Evolutionary conservation across 1,139 yeast genomes (phyloP).

Genomic region (Saccharomyces hybrid): DNA sequence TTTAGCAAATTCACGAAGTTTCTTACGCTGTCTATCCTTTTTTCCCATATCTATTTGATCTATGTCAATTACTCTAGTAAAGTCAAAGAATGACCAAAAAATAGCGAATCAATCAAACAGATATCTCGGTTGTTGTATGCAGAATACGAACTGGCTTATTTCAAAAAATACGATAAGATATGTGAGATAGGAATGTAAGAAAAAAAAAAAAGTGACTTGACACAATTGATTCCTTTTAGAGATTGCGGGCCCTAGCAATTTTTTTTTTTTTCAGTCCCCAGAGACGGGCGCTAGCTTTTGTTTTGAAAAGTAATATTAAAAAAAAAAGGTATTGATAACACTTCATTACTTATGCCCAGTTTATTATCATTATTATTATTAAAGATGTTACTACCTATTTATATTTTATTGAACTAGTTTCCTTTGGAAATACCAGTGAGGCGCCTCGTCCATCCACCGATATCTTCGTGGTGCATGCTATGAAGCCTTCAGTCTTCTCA

Average conservation of each 20-base stretch:
- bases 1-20: slow-evolving; percentile 12
- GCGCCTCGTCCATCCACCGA: background rate
- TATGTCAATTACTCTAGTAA: background rate
- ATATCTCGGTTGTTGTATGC: background rate
- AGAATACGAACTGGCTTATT: background rate
- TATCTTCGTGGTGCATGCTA: background rate
- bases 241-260: background rate
- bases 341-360: background rate
- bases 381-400: background rate
- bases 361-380: background rate
- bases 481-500: background rate
- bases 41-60: slow-evolving; percentile 8
- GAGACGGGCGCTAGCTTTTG: background rate
- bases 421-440: background rate
- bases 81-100: background rate
- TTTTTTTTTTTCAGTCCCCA: background rate
- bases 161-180: background rate
- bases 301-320: background rate
- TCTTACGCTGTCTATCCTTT: slow-evolving; percentile 17
- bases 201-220: background rate
- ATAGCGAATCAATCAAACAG: background rate
- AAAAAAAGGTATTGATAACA: background rate
- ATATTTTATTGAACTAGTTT: background rate
- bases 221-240: slow-evolving; percentile 1
- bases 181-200: background rate